Percentiles rank a stretch among this genome's conserved stretches.
These are phyloP conservation scores for Ceratocystis harringtonii DNA, from an alignment of 2,329 filamentous ascomycete genomes.

Conservation along the genomic window DNA sequence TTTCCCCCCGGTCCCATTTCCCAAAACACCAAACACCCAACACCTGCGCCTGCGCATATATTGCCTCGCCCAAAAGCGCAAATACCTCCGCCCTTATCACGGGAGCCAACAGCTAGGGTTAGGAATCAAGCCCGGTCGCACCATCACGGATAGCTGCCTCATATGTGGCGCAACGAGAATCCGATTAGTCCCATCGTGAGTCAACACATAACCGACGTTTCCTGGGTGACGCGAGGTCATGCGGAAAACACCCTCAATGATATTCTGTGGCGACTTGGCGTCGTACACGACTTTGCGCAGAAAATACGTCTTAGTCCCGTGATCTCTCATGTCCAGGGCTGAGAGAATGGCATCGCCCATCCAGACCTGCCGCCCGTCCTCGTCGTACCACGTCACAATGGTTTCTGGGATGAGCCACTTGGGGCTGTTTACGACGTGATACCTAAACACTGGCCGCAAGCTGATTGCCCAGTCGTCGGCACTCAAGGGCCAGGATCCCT, in stretches of 20 bases:
- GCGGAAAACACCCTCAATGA: background rate
- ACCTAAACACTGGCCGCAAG: background rate
- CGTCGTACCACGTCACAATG: constrained; percentile 4
- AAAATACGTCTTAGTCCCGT: constrained; percentile 1
- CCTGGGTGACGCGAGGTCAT: constrained; percentile 2
- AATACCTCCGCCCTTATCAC: background rate
- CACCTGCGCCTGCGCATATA: background rate
- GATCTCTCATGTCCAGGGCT: background rate
- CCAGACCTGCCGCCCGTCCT: background rate
- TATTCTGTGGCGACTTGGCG: background rate
- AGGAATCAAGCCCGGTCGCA: constrained; percentile 1
- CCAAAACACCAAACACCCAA: background rate
- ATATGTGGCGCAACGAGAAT: constrained; percentile 5
- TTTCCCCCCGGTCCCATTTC: background rate
- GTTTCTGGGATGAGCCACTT: constrained; percentile 3
- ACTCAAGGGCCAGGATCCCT: background rate
- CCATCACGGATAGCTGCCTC: constrained; percentile 2
- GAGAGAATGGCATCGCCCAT: constrained; percentile 1
- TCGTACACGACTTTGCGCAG: background rate
- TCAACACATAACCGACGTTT: constrained; percentile 1
- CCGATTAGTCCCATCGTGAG: constrained; percentile 1
- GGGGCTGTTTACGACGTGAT: constrained; percentile 1
- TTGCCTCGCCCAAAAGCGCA: background rate
- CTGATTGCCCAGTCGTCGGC: constrained; percentile 1
- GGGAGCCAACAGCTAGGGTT: background rate